A percentile compares a stretch with the other conserved stretches of the same genome.
These are phyloP conservation scores for Baorangia bicolor DNA, from an alignment of 768 basidiomycete species.

Conservation along the genomic window DNA sequence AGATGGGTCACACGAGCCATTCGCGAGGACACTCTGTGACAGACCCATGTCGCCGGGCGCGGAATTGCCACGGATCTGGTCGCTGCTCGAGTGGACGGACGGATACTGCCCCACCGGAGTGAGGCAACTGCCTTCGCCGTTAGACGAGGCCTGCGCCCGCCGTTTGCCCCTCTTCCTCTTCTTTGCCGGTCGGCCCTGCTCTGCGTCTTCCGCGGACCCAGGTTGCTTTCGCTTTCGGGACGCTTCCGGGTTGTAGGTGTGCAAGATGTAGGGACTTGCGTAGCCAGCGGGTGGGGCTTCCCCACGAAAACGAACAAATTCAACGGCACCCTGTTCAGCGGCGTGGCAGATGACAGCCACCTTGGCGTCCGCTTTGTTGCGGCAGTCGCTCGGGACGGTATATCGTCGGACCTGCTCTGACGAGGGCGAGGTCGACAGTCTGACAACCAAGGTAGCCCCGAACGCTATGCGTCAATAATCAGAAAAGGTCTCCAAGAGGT, in stretches of 20 bases:
- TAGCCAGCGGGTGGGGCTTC: slow-evolving; percentile 42
- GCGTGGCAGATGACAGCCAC: slow-evolving; percentile 53
- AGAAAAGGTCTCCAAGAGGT: background rate
- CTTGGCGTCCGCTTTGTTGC: slow-evolving; percentile 61
- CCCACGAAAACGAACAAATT: slow-evolving; percentile 59
- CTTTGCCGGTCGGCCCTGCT: slow-evolving; percentile 18
- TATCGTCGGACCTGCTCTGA: slow-evolving; percentile 43
- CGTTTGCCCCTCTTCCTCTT: slow-evolving; percentile 34
- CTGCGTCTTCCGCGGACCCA: slow-evolving; percentile 20
- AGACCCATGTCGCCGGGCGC: slow-evolving; percentile 19
- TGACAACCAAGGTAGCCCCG: slow-evolving; percentile 50
- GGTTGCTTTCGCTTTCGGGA: slow-evolving; percentile 39
- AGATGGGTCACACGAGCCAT: slow-evolving; percentile 18
- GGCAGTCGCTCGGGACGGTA: slow-evolving; percentile 48
- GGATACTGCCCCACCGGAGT: background rate
- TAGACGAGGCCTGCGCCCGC: slow-evolving; percentile 15
- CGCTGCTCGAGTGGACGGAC: slow-evolving; percentile 1
- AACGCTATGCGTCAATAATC: slow-evolving; percentile 42
- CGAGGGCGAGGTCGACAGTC: slow-evolving; percentile 34
- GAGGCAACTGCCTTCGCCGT: slow-evolving; percentile 4
- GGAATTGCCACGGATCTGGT: slow-evolving; percentile 20
- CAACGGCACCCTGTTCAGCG: slow-evolving; percentile 54
- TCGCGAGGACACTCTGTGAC: slow-evolving; percentile 8
- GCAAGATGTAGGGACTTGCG: slow-evolving; percentile 34
- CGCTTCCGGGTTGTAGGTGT: slow-evolving; percentile 26